Evolutionary conservation across 768 basidiomycete species (phyloP).

Genomic region (Leccinum obscurum): DNA sequence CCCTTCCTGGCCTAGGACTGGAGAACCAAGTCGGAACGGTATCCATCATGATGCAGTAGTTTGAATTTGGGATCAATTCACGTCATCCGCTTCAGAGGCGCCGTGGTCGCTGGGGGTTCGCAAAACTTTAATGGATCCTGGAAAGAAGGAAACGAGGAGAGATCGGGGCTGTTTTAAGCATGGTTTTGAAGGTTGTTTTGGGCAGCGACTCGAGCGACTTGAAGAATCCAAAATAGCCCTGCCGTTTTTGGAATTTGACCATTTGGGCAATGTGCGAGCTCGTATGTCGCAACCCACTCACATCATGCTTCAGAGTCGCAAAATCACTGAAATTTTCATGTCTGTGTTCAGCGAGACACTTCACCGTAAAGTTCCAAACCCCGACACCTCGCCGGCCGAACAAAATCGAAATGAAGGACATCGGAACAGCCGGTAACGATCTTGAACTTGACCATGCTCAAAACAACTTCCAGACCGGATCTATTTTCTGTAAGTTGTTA

Average conservation of each 20-base stretch:
- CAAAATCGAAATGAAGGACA: no score
- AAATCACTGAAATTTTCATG: no score
- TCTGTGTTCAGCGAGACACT: no score
- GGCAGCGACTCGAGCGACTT: not conserved
- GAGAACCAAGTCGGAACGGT: not conserved
- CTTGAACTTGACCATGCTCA: not conserved
- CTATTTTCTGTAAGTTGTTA: not conserved
- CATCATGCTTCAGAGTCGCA: no score
- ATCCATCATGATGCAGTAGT: not conserved
- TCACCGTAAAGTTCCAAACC: no score
- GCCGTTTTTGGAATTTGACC: no score
- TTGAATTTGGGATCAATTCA: not conserved
- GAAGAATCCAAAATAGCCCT: no score
- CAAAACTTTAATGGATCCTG: not conserved
- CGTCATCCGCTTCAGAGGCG: not conserved
- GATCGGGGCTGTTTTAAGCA: not conserved
- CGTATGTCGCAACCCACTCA: no score
- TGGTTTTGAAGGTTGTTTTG: not conserved
- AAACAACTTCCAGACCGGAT: not conserved
- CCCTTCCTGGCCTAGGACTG: not conserved
- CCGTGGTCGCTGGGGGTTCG: no score
- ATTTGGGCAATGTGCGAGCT: no score
- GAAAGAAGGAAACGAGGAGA: not conserved
- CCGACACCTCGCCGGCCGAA: no score
- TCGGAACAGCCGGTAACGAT: not conserved